Conservation (phyloP, 2,329 filamentous ascomycete genomes). For the Claviceps quebecensis region DNA sequence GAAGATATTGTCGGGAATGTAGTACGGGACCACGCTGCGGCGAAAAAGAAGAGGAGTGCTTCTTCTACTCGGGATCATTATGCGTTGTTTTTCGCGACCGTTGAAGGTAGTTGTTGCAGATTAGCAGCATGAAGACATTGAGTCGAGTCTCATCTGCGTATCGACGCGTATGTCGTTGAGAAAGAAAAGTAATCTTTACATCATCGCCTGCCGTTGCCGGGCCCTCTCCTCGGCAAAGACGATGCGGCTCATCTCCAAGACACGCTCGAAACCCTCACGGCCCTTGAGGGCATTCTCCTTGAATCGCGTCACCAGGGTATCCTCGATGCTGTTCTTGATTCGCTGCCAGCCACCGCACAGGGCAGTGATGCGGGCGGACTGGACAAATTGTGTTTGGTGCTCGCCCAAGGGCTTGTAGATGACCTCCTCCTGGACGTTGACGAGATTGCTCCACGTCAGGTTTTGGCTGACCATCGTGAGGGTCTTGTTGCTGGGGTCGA, state of each 20-base stretch:
- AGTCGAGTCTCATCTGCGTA: background rate
- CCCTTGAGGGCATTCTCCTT: conserved; percentile 83
- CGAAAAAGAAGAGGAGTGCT: background rate
- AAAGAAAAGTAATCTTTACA: background rate
- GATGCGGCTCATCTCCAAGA: conserved; percentile 81
- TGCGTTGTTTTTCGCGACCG: background rate
- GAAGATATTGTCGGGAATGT: background rate
- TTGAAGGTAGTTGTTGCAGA: background rate
- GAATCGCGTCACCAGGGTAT: conserved; percentile 77
- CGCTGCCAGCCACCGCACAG: conserved; percentile 94
- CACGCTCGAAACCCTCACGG: conserved; percentile 86
- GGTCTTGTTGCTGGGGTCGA: conserved; percentile 68
- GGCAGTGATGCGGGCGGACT: conserved; percentile 86
- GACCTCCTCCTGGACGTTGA: conserved; percentile 88
- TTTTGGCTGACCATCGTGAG: conserved; percentile 97
- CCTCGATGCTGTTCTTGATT: conserved; percentile 92
- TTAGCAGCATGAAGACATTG: background rate
- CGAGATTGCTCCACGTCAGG: conserved; percentile 79
- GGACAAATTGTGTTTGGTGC: conserved; percentile 64
- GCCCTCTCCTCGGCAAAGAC: conserved; percentile 85
- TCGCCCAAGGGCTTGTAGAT: conserved; percentile 53
- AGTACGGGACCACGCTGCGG: background rate
- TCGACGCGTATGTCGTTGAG: background rate
- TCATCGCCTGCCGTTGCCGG: conserved; percentile 21
- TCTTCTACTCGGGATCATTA: background rate